Percentiles rank a stretch among this genome's conserved stretches.
phyloP scores from a whole-genome alignment of 2,329 filamentous ascomycete genomes.

The Epichloe brachyelytri region DNA sequence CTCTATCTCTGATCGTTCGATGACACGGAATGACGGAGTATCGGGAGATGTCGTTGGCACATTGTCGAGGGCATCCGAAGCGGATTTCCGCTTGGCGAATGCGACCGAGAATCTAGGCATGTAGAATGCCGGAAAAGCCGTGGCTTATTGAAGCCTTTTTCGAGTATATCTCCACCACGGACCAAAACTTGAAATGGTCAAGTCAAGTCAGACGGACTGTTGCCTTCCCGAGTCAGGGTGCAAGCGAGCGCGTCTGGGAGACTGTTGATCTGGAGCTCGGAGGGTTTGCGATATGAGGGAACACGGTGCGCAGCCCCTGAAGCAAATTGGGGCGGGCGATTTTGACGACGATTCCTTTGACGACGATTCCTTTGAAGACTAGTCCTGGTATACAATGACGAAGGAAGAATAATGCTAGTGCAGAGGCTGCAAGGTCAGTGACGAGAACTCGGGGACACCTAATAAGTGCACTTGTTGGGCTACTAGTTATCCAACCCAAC shows the following conservation, averaged over 20 bases:
- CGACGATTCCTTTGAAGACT: no score
- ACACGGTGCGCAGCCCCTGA: no score
- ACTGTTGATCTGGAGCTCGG: not conserved
- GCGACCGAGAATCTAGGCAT: conserved; percentile 51
- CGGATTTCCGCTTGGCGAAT: conserved; percentile 47
- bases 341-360: no score
- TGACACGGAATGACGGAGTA: conserved; percentile 44
- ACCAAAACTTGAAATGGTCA: not conserved
- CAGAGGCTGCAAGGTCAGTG: no score
- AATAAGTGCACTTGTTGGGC: no score
- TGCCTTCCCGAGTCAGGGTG: not conserved
- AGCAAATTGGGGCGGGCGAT: no score
- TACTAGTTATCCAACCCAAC: no score
- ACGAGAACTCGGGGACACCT: no score
- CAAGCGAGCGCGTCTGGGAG: not conserved
- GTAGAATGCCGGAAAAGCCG: conserved; percentile 23
- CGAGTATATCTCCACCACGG: not conserved
- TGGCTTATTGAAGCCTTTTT: not conserved
- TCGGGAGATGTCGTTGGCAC: conserved; percentile 27
- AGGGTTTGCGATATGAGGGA: no score
- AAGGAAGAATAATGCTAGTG: no score
- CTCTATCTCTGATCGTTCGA: conserved; percentile 37
- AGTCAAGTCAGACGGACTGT: not conserved
- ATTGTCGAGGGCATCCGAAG: conserved; percentile 42
- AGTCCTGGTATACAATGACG: no score